Percentiles rank a stretch among this genome's conserved stretches.
phyloP scores from a whole-genome alignment of 2,329 filamentous ascomycete genomes.

The Calonectria pseudoreteaudii region DNA sequence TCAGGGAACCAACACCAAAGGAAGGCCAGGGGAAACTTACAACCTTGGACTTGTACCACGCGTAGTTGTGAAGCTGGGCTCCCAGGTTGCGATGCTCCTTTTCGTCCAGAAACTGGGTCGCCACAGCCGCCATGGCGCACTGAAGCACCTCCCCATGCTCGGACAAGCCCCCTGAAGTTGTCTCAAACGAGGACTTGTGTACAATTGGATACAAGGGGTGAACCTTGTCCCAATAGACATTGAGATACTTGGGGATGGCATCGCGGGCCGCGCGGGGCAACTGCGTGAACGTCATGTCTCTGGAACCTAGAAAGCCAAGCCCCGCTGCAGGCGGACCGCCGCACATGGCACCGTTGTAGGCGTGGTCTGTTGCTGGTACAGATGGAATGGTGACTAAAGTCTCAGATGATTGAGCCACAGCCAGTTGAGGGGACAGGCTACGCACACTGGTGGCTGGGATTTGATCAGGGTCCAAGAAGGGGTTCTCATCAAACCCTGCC shows the following conservation, averaged over 20 bases:
- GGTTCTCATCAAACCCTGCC: conserved; percentile 51
- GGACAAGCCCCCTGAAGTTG: conserved; percentile 41
- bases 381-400: conserved; percentile 60
- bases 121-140: conserved; percentile 69
- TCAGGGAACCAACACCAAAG: conserved; percentile 23
- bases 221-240: conserved; percentile 66
- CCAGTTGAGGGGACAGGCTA: conserved; percentile 61
- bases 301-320: conserved; percentile 48
- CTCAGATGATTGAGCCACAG: conserved; percentile 61
- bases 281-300: conserved; percentile 44
- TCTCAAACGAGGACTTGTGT: conserved; percentile 60
- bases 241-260: conserved; percentile 62
- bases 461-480: conserved; percentile 51
- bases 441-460: conserved; percentile 58
- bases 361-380: conserved; percentile 50
- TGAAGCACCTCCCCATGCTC: conserved; percentile 58
- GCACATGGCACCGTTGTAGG: conserved; percentile 51
- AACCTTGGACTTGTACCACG: conserved; percentile 61
- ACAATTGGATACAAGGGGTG: conserved; percentile 62
- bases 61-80: conserved; percentile 63
- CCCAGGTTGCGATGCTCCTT: conserved; percentile 64
- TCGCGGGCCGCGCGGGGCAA: conserved; percentile 55
- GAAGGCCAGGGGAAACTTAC: conserved; percentile 54
- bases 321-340: conserved; percentile 56
- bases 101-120: conserved; percentile 61